Conservation (phyloP, 495 filamentous ascomycete genomes). For the Penicillium goetzii region DNA sequence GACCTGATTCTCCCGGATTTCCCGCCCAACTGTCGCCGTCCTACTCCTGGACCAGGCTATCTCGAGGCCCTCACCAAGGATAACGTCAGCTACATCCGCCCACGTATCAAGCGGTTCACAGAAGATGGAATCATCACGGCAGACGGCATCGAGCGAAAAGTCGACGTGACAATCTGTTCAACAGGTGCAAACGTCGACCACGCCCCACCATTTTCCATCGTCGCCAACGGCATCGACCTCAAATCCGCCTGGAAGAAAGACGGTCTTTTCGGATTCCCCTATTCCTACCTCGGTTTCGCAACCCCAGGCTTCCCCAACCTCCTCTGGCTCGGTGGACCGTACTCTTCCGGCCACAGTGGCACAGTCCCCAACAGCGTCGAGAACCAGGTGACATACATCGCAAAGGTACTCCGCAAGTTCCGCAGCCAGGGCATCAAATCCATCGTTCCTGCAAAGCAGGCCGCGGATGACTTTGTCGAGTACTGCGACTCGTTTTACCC, state of each 20-base stretch:
- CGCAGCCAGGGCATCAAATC: constrained; percentile 64
- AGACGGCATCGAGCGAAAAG: constrained; percentile 53
- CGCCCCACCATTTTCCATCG: constrained; percentile 62
- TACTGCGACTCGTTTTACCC: constrained; percentile 65
- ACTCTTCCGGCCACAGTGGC: constrained; percentile 52
- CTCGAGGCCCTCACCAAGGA: constrained; percentile 67
- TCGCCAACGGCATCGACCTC: constrained; percentile 54
- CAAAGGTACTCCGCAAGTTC: constrained; percentile 66
- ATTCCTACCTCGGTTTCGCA: constrained; percentile 65
- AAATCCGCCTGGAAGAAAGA: constrained; percentile 53
- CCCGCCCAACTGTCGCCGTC: constrained; percentile 66
- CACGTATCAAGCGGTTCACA: constrained; percentile 60
- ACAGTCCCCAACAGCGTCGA: constrained; percentile 58
- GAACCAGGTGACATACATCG: constrained; percentile 62
- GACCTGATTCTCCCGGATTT: constrained; percentile 65
- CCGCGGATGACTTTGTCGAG: constrained; percentile 64
- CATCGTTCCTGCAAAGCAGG: constrained; percentile 55
- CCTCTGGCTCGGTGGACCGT: constrained; percentile 56
- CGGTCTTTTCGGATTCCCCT: constrained; percentile 60
- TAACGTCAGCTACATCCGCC: constrained; percentile 64
- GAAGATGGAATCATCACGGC: constrained; percentile 57
- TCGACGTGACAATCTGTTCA: constrained; percentile 68
- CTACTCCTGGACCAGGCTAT: constrained; percentile 74
- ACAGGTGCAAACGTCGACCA: constrained; percentile 67
- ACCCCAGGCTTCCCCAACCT: constrained; percentile 70